phyloP scores from a whole-genome alignment of 768 basidiomycete species.

The Austroboletus eburneus region DNA sequence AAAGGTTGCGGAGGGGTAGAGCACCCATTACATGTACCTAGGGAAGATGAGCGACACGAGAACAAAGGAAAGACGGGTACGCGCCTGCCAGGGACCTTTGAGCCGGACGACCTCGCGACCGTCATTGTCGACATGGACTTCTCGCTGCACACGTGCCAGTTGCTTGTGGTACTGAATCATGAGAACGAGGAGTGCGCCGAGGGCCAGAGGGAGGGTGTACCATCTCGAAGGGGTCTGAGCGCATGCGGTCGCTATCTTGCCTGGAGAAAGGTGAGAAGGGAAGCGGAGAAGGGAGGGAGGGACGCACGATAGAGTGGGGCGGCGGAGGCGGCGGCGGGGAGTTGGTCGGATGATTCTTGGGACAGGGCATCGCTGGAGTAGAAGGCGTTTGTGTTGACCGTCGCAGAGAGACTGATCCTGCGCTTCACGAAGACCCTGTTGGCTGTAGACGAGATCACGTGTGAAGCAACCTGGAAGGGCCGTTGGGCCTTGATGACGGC shows the following conservation, averaged over 20 bases:
- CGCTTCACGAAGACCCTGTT: slow-evolving; percentile 31
- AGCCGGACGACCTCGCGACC: slow-evolving; percentile 77
- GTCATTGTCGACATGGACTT: slow-evolving; percentile 77
- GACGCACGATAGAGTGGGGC: slow-evolving; percentile 47
- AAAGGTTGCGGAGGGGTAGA: slow-evolving; percentile 89
- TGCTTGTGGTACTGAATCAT: slow-evolving; percentile 72
- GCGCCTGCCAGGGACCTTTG: slow-evolving; percentile 91
- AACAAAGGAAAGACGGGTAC: slow-evolving; percentile 14
- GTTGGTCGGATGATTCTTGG: slow-evolving; percentile 45
- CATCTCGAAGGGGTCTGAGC: slow-evolving; percentile 86
- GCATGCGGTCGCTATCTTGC: slow-evolving; percentile 72
- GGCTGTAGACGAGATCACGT: slow-evolving; percentile 28
- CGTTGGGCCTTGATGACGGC: slow-evolving; percentile 42
- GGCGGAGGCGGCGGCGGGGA: slow-evolving; percentile 30
- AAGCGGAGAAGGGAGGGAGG: background rate
- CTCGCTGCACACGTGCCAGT: slow-evolving; percentile 43
- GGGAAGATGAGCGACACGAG: background rate
- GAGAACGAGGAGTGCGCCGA: slow-evolving; percentile 85
- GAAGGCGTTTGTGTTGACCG: slow-evolving; percentile 25
- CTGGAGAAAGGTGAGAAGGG: slow-evolving; percentile 31
- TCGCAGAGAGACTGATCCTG: slow-evolving; percentile 29
- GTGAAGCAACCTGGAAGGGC: slow-evolving; percentile 53
- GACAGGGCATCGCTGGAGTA: slow-evolving; percentile 25
- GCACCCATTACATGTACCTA: slow-evolving; percentile 95
- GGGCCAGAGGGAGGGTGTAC: slow-evolving; percentile 90